Evolutionary conservation across 441 rosid species (phyloP).

Genomic region (Hypseocharis bilobata): DNA sequence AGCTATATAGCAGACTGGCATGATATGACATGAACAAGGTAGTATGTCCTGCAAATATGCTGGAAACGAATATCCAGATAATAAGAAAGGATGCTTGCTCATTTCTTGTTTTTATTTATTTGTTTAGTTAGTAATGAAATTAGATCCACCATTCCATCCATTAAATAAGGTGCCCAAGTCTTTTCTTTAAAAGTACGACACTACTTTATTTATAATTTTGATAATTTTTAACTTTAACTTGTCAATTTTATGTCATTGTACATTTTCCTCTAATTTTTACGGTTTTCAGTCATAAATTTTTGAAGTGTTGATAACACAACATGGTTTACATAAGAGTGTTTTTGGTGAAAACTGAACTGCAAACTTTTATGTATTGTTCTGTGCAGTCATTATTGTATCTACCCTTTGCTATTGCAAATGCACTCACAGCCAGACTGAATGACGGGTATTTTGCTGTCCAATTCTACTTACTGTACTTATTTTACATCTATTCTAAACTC

Average conservation of each 20-base stretch:
- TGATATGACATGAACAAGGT: neutral
- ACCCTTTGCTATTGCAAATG: conserved; percentile 87
- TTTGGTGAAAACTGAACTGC: conserved; percentile 9
- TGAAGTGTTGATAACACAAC: neutral
- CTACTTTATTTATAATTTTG: neutral
- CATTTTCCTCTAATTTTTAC: neutral
- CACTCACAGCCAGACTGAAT: conserved; percentile 68
- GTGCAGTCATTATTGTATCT: conserved; percentile 76
- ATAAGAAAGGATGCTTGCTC: no score
- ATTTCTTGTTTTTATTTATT: no score
- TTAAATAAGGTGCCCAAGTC: neutral
- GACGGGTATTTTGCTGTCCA: conserved; percentile 47
- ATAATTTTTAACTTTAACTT: neutral
- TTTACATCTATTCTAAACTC: conserved; percentile 10
- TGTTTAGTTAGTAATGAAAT: neutral
- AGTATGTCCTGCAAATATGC: neutral
- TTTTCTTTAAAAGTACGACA: neutral
- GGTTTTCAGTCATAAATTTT: neutral
- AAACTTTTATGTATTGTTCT: conserved; percentile 13
- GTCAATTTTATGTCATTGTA: neutral
- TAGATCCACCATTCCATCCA: neutral
- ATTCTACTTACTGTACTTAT: conserved; percentile 1
- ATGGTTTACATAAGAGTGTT: neutral
- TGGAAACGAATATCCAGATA: neutral
- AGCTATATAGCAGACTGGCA: neutral